Percentiles rank a stretch among this genome's conserved stretches.
These are phyloP conservation scores for Annulohypoxylon truncatum DNA, from an alignment of 2,329 filamentous ascomycete genomes.

Conservation along the genomic window DNA sequence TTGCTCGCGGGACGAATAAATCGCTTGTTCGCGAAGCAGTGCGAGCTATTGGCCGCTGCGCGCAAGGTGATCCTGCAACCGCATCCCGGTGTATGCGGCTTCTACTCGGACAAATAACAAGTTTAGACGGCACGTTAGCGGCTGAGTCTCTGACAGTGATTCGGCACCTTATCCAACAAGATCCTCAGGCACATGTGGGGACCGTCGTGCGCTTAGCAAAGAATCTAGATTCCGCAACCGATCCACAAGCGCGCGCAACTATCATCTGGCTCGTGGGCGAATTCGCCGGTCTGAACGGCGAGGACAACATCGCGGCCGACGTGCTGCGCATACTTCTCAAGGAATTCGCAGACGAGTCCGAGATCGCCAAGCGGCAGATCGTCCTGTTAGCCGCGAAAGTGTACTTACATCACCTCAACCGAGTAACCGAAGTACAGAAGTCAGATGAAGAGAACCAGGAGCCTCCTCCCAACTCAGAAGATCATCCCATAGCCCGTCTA, in stretches of 20 bases:
- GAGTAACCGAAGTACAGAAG: conserved; percentile 60
- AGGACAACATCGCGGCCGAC: conserved; percentile 92
- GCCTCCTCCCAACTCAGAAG: conserved; percentile 54
- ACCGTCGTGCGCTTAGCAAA: conserved; percentile 92
- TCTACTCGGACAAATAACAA: conserved; percentile 87
- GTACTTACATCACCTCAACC: conserved; percentile 87
- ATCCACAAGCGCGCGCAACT: conserved; percentile 88
- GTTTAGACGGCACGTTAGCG: conserved; percentile 85
- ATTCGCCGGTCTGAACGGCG: conserved; percentile 81
- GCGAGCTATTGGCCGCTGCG: conserved; percentile 91
- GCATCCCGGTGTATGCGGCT: conserved; percentile 84
- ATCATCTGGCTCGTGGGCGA: conserved; percentile 99
- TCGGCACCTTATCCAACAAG: conserved; percentile 92
- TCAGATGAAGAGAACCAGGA: conserved; percentile 51
- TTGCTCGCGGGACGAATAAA: conserved; percentile 79
- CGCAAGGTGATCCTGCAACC: conserved; percentile 78
- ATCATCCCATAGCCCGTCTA: conserved; percentile 78
- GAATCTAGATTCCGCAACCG: conserved; percentile 88
- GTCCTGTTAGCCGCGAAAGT: conserved; percentile 95
- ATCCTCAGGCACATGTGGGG: conserved; percentile 80
- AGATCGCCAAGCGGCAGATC: conserved; percentile 90
- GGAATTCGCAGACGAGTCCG: conserved; percentile 84
- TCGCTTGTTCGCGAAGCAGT: conserved; percentile 89
- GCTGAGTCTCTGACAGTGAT: conserved; percentile 96
- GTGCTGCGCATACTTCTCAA: conserved; percentile 89